Evolutionary conservation across 345 rosid genomes (phyloP).

Genomic region (Eutrema japonicum): DNA sequence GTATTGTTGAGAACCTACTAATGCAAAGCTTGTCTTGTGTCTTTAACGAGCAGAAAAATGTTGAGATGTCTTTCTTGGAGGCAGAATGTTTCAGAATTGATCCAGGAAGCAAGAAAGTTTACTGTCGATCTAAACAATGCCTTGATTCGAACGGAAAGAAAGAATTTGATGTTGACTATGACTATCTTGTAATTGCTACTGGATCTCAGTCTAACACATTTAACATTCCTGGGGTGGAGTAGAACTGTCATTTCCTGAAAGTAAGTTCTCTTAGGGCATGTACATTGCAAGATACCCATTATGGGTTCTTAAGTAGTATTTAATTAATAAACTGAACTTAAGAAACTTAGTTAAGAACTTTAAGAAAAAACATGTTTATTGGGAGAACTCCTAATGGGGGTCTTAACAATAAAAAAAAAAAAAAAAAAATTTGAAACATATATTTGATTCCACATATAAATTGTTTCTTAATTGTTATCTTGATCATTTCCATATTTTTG

Average conservation of each 20-base stretch:
- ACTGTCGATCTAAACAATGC: conserved; percentile 56
- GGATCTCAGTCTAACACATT: conserved; percentile 87
- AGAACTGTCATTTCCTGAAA: conserved; percentile 84
- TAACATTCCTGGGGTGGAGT: conserved; percentile 84
- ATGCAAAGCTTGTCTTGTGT: conserved; percentile 12
- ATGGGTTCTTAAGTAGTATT: no score
- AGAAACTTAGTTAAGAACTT: no score
- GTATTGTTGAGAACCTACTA: conserved; percentile 14
- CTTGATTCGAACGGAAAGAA: conserved; percentile 52
- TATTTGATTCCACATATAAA: no score
- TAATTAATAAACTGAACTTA: no score
- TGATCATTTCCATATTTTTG: no score
- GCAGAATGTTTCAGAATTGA: conserved; percentile 87
- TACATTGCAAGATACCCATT: no score
- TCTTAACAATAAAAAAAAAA: no score
- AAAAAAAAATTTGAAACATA: no score
- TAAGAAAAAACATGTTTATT: no score
- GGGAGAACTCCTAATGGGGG: no score
- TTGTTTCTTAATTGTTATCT: no score
- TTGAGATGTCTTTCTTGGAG: conserved; percentile 61
- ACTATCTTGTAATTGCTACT: conserved; percentile 84
- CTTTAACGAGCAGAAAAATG: conserved; percentile 49
- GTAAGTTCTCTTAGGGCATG: conserved; percentile 55
- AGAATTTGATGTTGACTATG: conserved; percentile 72
- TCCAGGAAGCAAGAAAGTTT: conserved; percentile 66